Evolutionary conservation across 495 filamentous ascomycete species (phyloP).

Genomic region (Penicillium herquei): DNA sequence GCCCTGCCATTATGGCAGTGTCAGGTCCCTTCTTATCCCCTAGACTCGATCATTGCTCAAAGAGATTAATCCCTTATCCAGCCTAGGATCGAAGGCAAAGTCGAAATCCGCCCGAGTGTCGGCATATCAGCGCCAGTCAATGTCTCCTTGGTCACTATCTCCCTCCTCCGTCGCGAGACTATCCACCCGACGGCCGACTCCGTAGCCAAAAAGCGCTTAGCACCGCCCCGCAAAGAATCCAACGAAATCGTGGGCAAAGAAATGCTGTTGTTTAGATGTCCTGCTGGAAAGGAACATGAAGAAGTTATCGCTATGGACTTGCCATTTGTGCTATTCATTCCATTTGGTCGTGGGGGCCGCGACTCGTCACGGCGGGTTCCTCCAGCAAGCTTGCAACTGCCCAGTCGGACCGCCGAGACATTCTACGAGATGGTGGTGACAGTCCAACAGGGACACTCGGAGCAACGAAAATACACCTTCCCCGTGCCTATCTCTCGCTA

Average conservation of each 20-base stretch:
- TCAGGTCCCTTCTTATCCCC: neutral
- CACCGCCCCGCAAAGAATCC: slow-evolving; percentile 87
- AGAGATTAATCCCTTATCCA: slow-evolving; percentile 32
- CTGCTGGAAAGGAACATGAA: slow-evolving; percentile 78
- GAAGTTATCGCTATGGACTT: slow-evolving; percentile 95
- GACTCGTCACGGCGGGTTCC: slow-evolving; percentile 87
- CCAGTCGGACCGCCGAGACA: slow-evolving; percentile 90
- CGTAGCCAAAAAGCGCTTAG: slow-evolving; percentile 85
- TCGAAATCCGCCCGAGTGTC: slow-evolving; percentile 85
- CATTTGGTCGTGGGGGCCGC: slow-evolving; percentile 84
- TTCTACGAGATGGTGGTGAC: slow-evolving; percentile 95
- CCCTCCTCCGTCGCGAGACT: slow-evolving; percentile 86
- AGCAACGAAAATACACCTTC: slow-evolving; percentile 86
- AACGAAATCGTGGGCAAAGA: slow-evolving; percentile 93
- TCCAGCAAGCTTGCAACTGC: slow-evolving; percentile 86
- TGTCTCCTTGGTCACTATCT: slow-evolving; percentile 92
- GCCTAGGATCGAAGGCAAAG: slow-evolving; percentile 96
- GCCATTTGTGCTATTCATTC: slow-evolving; percentile 95
- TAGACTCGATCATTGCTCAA: neutral
- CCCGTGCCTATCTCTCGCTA: slow-evolving; percentile 90
- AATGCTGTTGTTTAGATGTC: slow-evolving; percentile 85
- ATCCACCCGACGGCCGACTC: slow-evolving; percentile 96
- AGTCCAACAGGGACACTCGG: slow-evolving; percentile 82
- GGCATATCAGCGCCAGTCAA: slow-evolving; percentile 85
- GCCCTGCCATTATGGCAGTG: neutral